Percentiles rank a stretch among this genome's conserved stretches.
Evolutionary conservation across 805 yeast genomes (phyloP).

Genomic region (Wickerhamomyces kurtzmanii): DNA sequence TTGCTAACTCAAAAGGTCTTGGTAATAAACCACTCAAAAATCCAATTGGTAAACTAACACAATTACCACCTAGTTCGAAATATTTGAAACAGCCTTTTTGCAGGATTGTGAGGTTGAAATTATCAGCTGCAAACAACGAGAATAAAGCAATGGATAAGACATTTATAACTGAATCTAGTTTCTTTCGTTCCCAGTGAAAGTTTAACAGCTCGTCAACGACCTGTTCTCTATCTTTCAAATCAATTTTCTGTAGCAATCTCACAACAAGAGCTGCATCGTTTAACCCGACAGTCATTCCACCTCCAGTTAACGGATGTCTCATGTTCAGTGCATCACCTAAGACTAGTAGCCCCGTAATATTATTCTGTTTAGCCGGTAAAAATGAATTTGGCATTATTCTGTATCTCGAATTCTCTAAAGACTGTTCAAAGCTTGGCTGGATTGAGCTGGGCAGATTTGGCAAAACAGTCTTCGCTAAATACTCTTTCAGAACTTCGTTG

Average conservation of each 20-base stretch:
- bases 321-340: conserved; percentile 93
- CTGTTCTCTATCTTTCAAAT: conserved; percentile 24
- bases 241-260: conserved; percentile 40
- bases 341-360: conserved; percentile 65
- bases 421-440: conserved; percentile 58
- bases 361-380: conserved; percentile 67
- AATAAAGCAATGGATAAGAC: conserved; percentile 86
- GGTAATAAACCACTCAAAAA: conserved; percentile 78
- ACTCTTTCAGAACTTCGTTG: conserved; percentile 47
- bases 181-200: conserved; percentile 74
- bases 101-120: conserved; percentile 49
- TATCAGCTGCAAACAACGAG: conserved; percentile 83
- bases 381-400: conserved; percentile 92
- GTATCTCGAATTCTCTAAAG: conserved; percentile 48
- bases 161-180: conserved; percentile 75
- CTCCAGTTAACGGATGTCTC: conserved; percentile 98
- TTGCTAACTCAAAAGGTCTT: conserved; percentile 61
- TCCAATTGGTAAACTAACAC: conserved; percentile 70
- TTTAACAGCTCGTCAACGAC: conserved; percentile 48
- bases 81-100: conserved; percentile 87
- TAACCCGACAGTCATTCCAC: conserved; percentile 98
- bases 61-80: conserved; percentile 76
- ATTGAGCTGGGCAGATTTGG: conserved; percentile 59
- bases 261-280: conserved; percentile 72
- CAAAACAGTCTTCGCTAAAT: conserved; percentile 50